A percentile compares a stretch with the other conserved stretches of the same genome.
Conservation (phyloP, 2,329 filamentous ascomycete species). For the Colletotrichum chlorophyti region DNA sequence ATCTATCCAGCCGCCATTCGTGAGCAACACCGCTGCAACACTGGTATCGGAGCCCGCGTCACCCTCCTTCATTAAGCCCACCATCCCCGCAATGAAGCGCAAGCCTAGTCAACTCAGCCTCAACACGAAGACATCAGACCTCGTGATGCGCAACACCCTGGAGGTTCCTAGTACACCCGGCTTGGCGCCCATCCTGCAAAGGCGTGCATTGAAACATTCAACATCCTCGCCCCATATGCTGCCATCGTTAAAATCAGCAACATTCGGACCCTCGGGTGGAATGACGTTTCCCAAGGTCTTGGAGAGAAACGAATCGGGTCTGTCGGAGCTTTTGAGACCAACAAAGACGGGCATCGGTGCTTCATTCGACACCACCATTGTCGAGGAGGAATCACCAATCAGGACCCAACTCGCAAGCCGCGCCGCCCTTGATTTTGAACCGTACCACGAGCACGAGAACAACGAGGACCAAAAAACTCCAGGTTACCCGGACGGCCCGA, state of each 20-base stretch:
- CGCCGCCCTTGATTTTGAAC: constrained; percentile 63
- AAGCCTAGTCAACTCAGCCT: constrained; percentile 82
- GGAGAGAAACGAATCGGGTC: constrained; percentile 64
- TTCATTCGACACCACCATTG: constrained; percentile 51
- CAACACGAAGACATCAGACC: constrained; percentile 71
- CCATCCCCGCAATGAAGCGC: constrained; percentile 72
- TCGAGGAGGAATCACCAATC: constrained; percentile 65
- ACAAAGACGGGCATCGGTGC: constrained; percentile 49
- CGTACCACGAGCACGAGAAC: constrained; percentile 71
- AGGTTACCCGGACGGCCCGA: constrained; percentile 81
- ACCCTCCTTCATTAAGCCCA: constrained; percentile 81
- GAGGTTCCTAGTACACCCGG: constrained; percentile 64
- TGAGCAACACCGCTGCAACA: constrained; percentile 48
- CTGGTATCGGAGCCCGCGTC: constrained; percentile 72
- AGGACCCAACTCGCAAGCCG: constrained; percentile 68
- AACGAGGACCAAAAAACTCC: constrained; percentile 83
- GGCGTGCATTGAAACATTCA: constrained; percentile 70
- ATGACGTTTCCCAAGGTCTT: constrained; percentile 69
- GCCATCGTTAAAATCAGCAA: constrained; percentile 62
- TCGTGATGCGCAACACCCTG: constrained; percentile 54
- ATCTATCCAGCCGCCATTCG: constrained; percentile 73
- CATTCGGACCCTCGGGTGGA: constrained; percentile 66
- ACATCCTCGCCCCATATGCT: constrained; percentile 73
- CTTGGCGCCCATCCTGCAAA: constrained; percentile 65
- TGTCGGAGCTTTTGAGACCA: constrained; percentile 65